A percentile compares a stretch with the other conserved stretches of the same genome.
phyloP scores from a whole-genome alignment of 306 rosid genomes.

The Amphicarpaea edgeworthii region DNA sequence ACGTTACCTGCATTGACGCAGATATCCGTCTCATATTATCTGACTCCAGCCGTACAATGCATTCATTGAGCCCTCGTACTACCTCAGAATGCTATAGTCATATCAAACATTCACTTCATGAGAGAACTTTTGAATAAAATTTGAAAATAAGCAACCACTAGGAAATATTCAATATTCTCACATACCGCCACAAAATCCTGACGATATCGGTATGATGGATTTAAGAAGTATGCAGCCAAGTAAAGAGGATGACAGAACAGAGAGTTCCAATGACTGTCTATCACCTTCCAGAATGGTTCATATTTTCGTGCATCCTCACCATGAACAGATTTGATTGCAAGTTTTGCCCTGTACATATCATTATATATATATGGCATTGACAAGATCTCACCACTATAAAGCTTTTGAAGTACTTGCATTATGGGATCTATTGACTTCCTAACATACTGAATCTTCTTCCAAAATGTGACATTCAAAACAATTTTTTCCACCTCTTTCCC shows the following conservation, averaged over 20 bases:
- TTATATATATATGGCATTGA: constrained; percentile 80
- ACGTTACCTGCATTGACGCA: constrained; percentile 84
- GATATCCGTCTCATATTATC: constrained; percentile 79
- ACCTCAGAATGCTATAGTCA: constrained; percentile 79
- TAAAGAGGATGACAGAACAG: constrained; percentile 84
- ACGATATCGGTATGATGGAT: constrained; percentile 87
- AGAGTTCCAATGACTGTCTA: constrained; percentile 81
- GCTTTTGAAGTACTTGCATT: constrained; percentile 80
- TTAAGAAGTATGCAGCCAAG: constrained; percentile 92
- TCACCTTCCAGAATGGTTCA: constrained; percentile 88
- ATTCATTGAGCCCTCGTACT: constrained; percentile 87
- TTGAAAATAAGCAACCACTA: constrained; percentile 35
- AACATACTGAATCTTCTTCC: constrained; percentile 85
- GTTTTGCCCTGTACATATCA: constrained; percentile 84
- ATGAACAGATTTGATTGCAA: constrained; percentile 74
- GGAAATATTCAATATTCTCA: constrained; percentile 39
- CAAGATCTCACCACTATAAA: constrained; percentile 69
- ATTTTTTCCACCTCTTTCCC: constrained; percentile 91
- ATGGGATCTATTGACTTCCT: constrained; percentile 82
- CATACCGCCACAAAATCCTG: constrained; percentile 85
- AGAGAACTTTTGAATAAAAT: constrained; percentile 46
- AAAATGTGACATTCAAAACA: constrained; percentile 70
- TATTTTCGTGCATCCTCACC: constrained; percentile 78
- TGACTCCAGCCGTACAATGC: constrained; percentile 86
- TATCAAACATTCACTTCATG: constrained; percentile 50